Base-by-base conservation (phyloP, 2,329 filamentous ascomycete genomes). In the Beauveria sp. region DNA sequence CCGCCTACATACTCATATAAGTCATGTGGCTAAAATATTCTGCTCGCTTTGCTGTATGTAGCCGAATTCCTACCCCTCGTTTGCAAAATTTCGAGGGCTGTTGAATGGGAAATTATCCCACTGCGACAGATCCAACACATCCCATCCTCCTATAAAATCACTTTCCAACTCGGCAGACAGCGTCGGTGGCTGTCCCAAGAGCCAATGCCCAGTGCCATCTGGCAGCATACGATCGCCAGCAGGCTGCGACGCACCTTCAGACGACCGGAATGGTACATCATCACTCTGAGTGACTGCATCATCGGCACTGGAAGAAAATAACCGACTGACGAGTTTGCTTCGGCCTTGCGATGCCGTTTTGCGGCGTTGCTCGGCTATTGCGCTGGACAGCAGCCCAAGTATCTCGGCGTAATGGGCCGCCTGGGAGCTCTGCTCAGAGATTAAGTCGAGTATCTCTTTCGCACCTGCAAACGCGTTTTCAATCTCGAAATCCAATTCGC, bases 361-460 rank as follows among this genome's bases (percentile, higher is more conserved):
- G 46, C 67, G 63, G 0, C 76, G 73, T 62, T 77, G 75, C 55
- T 77, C 72, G 3, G 67, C 64, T 10, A 82, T 76, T 0, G 79
- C 79, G 10, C 75, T 75, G 0, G 75, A 73, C 5, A 83, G 70
- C 2, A 75, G 70, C 0, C 72, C 78, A 8, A 85, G 71, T 22
- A 85, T 85, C 6, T 84, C 80, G 14, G 77, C 74, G 65, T 86
- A 85, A 56, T 84, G 82, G 3, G 75, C 77, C 3, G 83, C 83
- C 63, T 85, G 83, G 0, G 81, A 79, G 46, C 80, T 83, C 53
- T 79, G 76, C 0, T 69, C 68, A 0, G 79, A 75, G 0, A 85
- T 68, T 37, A 76, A 76, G 1, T 71, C 72, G 1, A 86, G 73
- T 1, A 85, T 78, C 20, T 78, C 73, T 5, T 77, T 75, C 2